Conservation (phyloP, 768 basidiomycete genomes). For the Cystobasidium onofrii region DNA sequence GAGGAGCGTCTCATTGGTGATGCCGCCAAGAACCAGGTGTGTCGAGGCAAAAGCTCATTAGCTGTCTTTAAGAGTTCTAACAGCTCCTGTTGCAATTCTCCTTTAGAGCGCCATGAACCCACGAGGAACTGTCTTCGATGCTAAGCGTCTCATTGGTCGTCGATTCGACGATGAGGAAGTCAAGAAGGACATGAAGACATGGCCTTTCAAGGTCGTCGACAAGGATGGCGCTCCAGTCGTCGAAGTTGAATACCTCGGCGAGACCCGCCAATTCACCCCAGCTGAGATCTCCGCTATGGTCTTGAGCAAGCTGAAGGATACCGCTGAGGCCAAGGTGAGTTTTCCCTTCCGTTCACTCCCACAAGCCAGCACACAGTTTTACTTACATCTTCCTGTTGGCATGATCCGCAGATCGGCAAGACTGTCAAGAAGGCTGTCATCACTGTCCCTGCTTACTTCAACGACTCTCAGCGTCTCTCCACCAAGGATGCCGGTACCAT, state of each 20-base stretch:
- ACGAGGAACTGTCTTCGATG: slow-evolving; percentile 92
- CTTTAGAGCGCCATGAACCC: slow-evolving; percentile 99
- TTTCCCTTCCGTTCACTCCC: too few relatives aligned
- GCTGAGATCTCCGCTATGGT: slow-evolving; percentile 99
- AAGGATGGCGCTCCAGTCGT: slow-evolving; percentile 95
- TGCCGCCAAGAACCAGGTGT: slow-evolving; percentile 93
- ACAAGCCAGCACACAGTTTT: too few relatives aligned
- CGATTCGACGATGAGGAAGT: slow-evolving; percentile 93
- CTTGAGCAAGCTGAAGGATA: slow-evolving; percentile 98
- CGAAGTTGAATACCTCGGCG: slow-evolving; percentile 78
- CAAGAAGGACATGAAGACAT: slow-evolving; percentile 87
- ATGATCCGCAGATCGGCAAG: slow-evolving; percentile 53
- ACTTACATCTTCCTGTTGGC: too few relatives aligned
- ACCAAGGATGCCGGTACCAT: slow-evolving; percentile 99
- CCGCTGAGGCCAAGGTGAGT: slow-evolving; percentile 92
- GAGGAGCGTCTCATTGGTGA: slow-evolving; percentile 93
- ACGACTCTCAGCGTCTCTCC: slow-evolving; percentile 97
- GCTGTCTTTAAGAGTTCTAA: slow-evolving; percentile 45
- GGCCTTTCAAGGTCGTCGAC: slow-evolving; percentile 79
- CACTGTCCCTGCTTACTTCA: slow-evolving; percentile 96
- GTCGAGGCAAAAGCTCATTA: neutral
- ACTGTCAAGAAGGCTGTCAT: slow-evolving; percentile 95
- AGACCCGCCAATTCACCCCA: slow-evolving; percentile 92
- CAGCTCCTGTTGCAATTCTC: too few relatives aligned
- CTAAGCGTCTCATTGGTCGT: slow-evolving; percentile 96